phyloP scores from a whole-genome alignment of 2,329 filamentous ascomycete genomes.

The Sclerotinia spermophila region DNA sequence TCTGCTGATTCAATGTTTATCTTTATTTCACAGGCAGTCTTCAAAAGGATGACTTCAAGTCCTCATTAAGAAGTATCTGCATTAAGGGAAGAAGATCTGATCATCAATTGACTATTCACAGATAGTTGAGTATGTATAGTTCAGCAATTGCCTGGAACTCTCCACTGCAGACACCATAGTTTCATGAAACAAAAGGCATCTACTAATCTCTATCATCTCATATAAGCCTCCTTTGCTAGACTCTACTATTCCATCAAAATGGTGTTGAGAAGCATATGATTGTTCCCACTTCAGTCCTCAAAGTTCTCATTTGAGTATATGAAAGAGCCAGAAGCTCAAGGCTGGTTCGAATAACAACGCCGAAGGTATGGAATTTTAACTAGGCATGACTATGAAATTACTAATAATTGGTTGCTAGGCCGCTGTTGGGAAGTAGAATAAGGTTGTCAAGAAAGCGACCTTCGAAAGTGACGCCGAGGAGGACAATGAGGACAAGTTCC shows the following conservation, averaged over 20 bases:
- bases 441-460: too few relatives aligned
- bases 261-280: neutral
- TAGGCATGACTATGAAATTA: too few relatives aligned
- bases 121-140: too few relatives aligned
- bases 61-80: neutral
- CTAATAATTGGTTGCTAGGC: too few relatives aligned
- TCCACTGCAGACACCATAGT: rapidly evolving
- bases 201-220: neutral
- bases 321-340: neutral
- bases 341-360: neutral
- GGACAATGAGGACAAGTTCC: too few relatives aligned
- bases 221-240: neutral
- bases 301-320: too few relatives aligned
- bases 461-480: too few relatives aligned
- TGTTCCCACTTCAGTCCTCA: neutral
- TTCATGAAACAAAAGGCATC: neutral
- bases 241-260: neutral
- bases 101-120: neutral
- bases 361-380: neutral
- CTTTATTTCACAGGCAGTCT: neutral
- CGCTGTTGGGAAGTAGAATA: too few relatives aligned
- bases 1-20: neutral
- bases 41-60: too few relatives aligned
- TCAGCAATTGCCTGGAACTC: neutral
- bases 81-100: neutral